A percentile compares a stretch with the other conserved stretches of the same genome.
phyloP scores from a whole-genome alignment of 306 rosid genomes.

The Lathyrus aphaca region DNA sequence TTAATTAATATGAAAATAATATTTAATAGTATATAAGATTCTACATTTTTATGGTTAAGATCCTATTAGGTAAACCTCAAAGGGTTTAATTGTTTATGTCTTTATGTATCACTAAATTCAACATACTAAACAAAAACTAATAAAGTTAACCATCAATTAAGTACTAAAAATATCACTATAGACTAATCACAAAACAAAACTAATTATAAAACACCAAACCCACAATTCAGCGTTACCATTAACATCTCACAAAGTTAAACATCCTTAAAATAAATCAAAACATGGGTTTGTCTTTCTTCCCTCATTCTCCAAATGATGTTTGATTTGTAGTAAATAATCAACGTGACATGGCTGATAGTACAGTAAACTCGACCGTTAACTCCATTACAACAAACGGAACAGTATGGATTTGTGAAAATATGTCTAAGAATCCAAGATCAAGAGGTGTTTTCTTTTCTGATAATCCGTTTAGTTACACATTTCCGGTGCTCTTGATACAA shows the following conservation, averaged over 20 bases:
- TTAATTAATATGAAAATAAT: no score
- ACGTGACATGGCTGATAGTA: background rate
- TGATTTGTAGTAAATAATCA: background rate
- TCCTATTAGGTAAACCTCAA: background rate
- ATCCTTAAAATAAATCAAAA: background rate
- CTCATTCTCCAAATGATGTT: background rate
- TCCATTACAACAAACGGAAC: background rate
- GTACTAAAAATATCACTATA: constrained; percentile 35
- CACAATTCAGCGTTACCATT: constrained; percentile 34
- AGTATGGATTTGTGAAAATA: constrained; percentile 34
- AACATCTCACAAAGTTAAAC: constrained; percentile 11
- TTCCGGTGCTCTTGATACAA: constrained; percentile 44
- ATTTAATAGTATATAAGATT: no score
- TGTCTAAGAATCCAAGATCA: background rate
- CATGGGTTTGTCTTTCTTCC: background rate
- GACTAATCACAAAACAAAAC: constrained; percentile 34
- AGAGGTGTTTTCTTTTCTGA: constrained; percentile 49
- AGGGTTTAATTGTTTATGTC: background rate
- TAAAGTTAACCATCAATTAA: constrained; percentile 21
- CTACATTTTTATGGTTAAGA: no score
- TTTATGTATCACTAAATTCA: no score
- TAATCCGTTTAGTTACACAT: constrained; percentile 40
- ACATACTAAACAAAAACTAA: background rate
- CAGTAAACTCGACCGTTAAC: background rate
- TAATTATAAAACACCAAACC: constrained; percentile 37